Base-by-base conservation (phyloP, 2,329 filamentous ascomycete genomes). In the Endothia cerciana region DNA sequence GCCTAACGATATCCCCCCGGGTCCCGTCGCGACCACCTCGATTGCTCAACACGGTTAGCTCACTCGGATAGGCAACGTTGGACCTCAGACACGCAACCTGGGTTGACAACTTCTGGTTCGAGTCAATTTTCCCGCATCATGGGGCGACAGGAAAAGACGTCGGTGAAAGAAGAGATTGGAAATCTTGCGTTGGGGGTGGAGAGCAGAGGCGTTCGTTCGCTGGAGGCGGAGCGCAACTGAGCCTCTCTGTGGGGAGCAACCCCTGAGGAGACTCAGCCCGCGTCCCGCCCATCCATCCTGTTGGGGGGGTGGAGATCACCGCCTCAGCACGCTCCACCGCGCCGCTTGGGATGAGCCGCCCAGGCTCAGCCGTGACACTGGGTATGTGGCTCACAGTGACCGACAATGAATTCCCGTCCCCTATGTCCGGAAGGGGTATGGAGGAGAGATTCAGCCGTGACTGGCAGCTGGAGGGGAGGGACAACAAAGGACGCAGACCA, bases 191-290 rank as follows among this genome's bases (percentile, higher is more conserved):
- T 51, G 25, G 11, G 47, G n/a, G 19, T 19, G 22, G 47, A 15
- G 8, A 6, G 22, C 13, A 51, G 22, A 17, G 25, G 47, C 15
- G 47, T 30, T 28, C 45, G 45, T 49, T 49, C n/a, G n/a, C 45
- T 25, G 45, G 28, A 15, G 47, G 47, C 47, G 47, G 25, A 51
- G 47, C 47, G 22, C 25, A 25, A 51, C 47, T 30, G 47, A 51
- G 47, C 47, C 47, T 30, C 47, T 51, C 11, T 51, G 10, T 51
- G 22, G 47, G 22, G 47, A 51, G 25, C 25, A 51, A 4, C 47
- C n/a, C 47, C 47, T 51, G 47, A 7, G 17, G 25, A 51, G 25
- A 28, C 47, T 51, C 47, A 51, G 47, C 47, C n/a, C 47, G 47
- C 47, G 22, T 51, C 47, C 47, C 47, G 47, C 25, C 19, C 22